phyloP scores from a whole-genome alignment of 2,329 filamentous ascomycete species.

The Exophiala sideris region DNA sequence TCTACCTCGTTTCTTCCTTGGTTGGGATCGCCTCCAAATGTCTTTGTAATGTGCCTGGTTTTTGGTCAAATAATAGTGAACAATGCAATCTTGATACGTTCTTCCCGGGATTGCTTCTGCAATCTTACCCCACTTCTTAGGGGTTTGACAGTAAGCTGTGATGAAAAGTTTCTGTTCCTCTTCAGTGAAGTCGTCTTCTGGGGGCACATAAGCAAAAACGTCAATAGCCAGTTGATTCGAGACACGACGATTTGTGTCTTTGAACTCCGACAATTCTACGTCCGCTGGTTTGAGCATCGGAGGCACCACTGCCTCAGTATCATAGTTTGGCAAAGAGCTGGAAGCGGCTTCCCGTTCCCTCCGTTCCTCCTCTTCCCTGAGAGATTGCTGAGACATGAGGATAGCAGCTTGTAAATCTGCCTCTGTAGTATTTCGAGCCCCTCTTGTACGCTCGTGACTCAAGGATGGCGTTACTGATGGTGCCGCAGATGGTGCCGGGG shows the following conservation, averaged over 20 bases:
- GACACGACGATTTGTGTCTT: conserved; percentile 46
- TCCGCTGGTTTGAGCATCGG: conserved; percentile 46
- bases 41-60: conserved; percentile 50
- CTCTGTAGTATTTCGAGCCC: conserved; percentile 49
- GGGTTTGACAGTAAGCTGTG: conserved; percentile 46
- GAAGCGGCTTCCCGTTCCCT: conserved; percentile 41
- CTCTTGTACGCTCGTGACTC: conserved; percentile 39
- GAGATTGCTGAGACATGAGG: conserved; percentile 46
- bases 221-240: conserved; percentile 38
- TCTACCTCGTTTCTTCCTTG: conserved; percentile 38
- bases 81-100: conserved; percentile 48
- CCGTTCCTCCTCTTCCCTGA: conserved; percentile 46
- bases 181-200: conserved; percentile 46
- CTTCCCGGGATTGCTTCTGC: conserved; percentile 46
- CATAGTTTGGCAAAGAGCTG: conserved; percentile 43
- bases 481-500: conserved; percentile 32
- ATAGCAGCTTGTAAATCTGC: conserved; percentile 49
- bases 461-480: conserved; percentile 32
- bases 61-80: conserved; percentile 52
- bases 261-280: conserved; percentile 39
- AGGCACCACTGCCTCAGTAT: conserved; percentile 46
- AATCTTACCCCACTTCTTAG: conserved; percentile 53
- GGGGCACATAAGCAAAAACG: conserved; percentile 45
- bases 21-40: conserved; percentile 45
- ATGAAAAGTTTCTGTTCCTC: conserved; percentile 47